A percentile compares a stretch with the other conserved stretches of the same genome.
phyloP scores from a whole-genome alignment of 164 flowering plant species.

The Vitis vinifera region ASM3070453v1 NC_081822.1:11528501-11529000 shows the following conservation, averaged over 20 bases:
- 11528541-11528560: conserved; percentile 59
- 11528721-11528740: too few relatives aligned
- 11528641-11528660: too few relatives aligned
- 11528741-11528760: too few relatives aligned
- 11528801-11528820: conserved; percentile 91
- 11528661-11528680: too few relatives aligned
- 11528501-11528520: conserved; percentile 62
- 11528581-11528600: too few relatives aligned
- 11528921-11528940: conserved; percentile 64
- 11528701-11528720: too few relatives aligned
- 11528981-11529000: too few relatives aligned
- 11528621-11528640: too few relatives aligned
- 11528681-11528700: too few relatives aligned
- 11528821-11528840: conserved; percentile 73
- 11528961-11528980: background rate
- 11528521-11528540: conserved; percentile 95
- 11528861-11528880: conserved; percentile 67
- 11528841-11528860: conserved; percentile 75
- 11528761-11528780: background rate
- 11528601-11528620: too few relatives aligned
- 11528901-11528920: conserved; percentile 62
- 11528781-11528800: conserved; percentile 12
- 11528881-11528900: conserved; percentile 87
- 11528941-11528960: background rate
- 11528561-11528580: background rate